Conservation (phyloP, 106 monocot genomes). For the Acorus gramineus region DNA sequence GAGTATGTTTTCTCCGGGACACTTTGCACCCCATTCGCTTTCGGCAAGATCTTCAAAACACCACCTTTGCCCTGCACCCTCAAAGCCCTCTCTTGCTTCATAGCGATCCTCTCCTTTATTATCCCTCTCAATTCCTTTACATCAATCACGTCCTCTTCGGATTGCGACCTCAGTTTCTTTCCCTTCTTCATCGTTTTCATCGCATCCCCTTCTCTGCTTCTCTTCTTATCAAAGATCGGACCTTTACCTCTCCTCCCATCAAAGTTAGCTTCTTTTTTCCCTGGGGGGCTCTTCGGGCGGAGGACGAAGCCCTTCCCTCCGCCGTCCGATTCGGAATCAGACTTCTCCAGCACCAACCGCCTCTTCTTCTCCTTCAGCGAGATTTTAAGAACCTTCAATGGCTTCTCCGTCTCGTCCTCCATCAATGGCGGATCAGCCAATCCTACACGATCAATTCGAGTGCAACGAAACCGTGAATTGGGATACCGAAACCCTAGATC, state of each 20-base stretch:
- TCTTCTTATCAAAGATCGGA: slow-evolving; percentile 8
- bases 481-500: too few relatives aligned
- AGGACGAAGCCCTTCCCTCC: not conserved
- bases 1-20: not conserved
- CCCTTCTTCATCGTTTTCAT: slow-evolving; percentile 1
- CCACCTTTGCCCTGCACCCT: slow-evolving; percentile 11
- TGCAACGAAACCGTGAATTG: too few relatives aligned
- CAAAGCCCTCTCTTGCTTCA: not conserved
- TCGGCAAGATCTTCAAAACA: slow-evolving; percentile 9
- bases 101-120: not conserved
- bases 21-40: not conserved
- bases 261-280: not conserved
- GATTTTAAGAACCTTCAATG: too few relatives aligned
- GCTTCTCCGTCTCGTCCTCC: too few relatives aligned
- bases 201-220: slow-evolving; percentile 1
- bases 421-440: too few relatives aligned
- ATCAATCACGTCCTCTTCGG: not conserved
- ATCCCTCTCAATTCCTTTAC: not conserved
- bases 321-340: slow-evolving; percentile 39
- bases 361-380: slow-evolving; percentile 27
- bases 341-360: slow-evolving; percentile 12
- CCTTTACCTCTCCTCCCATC: not conserved
- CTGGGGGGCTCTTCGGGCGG: not conserved
- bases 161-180: not conserved
- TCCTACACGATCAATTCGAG: too few relatives aligned